Evolutionary conservation across 176 grass and related monocot genomes (phyloP), one percentile per base, ranked within the genome.

Genomic region (Avena sativa): DNA sequence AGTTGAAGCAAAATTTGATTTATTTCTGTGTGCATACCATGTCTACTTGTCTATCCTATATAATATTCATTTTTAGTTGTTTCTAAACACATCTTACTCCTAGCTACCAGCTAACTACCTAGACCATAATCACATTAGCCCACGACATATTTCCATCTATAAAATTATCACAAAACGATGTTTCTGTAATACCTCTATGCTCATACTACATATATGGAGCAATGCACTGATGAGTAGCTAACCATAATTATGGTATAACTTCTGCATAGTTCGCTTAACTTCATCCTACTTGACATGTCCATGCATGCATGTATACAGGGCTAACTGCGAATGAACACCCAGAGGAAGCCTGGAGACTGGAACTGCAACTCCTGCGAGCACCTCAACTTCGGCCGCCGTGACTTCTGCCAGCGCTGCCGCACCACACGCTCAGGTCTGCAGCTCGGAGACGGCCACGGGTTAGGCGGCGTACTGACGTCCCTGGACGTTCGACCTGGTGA

Each of bases 291-390:
- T 85, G 43, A 85, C 67, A 53, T 68, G 19, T 20, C 32, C 32
- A 70, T 83, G 51, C 81, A 81, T 76, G 69, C 76, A 84, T 88
- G 60, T 17, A 34, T 72, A 79, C 83, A 89, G 83, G 56, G 5
- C 55, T 71, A 71, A 90, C 82, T 88, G 85, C 80, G 87, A 87
- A 93, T 93, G 94, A 92, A 87, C 84, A 86, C 70, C 71, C 83
- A 89, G 81, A 89, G 91, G 94, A 96, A 96, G 89, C 94, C 94
- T 48, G 97, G 97, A 59, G 97, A 99, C 78, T 99, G 97, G 97
- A 94, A 90, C 88, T 99, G 97, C 89, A 85, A 81, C 32, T 91
- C 81, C 20, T 99, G 97, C 89, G 43, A 96, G 60, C 89, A 99
- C 80, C 90, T 94, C 46, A 99, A 99, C 87, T 99, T 99, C 83